Base-by-base conservation (phyloP, 1,139 yeast genomes). In the Pneumocystis sp. region DNA sequence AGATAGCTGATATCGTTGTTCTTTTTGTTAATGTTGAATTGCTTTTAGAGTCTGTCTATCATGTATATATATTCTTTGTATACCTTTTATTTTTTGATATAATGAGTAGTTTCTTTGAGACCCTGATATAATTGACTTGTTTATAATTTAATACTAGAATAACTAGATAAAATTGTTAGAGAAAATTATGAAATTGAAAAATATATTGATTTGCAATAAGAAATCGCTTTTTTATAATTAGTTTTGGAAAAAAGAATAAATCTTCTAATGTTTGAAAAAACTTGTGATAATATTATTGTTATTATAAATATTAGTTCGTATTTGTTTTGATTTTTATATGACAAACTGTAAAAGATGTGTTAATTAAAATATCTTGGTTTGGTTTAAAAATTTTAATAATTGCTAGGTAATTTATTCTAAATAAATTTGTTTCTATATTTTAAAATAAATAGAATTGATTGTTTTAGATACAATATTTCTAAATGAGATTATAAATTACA, bases 11-110 rank as follows among this genome's bases (percentile, higher is more conserved):
- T 15, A 95, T 98, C 0, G 95, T 98, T 0, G 95, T 95, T 2
- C 77, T 95, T 68, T 95, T 95, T 72, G 78, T 95, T 73, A 95
- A 95, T 73, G 97, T 95, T 63, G 99, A 95, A 75, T 79, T 95
- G 63, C 79, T 95, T 70, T 87, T 96, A 70, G 98, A 95, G 76
- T 95, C 95, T 73, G 93, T 91, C 75, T 93, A 95, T 76, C 90
- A 89, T 72, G 63, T 61, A 59, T 42, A 59, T 40, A 19, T 8
- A 2, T 31, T 6, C 12, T 10, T 59, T 31, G 12, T 40, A 12
- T 61, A 21, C 12, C 17, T 61, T 29, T 5, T 21, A 25, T 5
- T 17, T 61, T 37, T 37, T 15, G 17, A 21, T 39, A 39, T 25
- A 21, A 15, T 21, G 21, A n/a, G 5, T 61, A 67, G 57, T 93